Percentiles rank a stretch among this genome's conserved stretches.
Conservation (phyloP, 768 basidiomycete species). For the Kwoniella dendrophila region DNA sequence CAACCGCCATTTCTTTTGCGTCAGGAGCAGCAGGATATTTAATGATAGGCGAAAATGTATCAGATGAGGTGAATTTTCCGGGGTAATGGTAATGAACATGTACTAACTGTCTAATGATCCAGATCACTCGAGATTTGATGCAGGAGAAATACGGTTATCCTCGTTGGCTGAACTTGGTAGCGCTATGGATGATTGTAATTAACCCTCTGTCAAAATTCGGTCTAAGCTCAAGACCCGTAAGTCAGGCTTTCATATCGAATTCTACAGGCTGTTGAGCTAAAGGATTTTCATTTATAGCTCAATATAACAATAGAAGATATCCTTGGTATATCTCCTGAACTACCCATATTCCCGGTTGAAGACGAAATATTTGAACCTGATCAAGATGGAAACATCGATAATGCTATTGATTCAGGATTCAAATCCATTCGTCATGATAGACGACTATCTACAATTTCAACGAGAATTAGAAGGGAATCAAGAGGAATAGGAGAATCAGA, state of each 20-base stretch:
- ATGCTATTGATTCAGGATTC: slow-evolving; percentile 11
- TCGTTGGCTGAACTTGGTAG: slow-evolving; percentile 68
- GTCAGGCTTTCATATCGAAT: slow-evolving; percentile 39
- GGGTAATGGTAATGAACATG: not conserved
- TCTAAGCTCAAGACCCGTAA: slow-evolving; percentile 74
- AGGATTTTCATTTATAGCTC: slow-evolving; percentile 60
- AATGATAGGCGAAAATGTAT: slow-evolving; percentile 82
- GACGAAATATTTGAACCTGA: not conserved
- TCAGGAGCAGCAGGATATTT: slow-evolving; percentile 82
- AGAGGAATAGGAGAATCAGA: slow-evolving; percentile 3
- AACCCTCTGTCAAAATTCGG: slow-evolving; percentile 73
- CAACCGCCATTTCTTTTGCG: slow-evolving; percentile 64
- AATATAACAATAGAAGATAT: slow-evolving; percentile 79
- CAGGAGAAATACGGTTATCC: slow-evolving; percentile 66
- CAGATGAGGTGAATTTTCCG: slow-evolving; percentile 68
- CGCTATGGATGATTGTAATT: slow-evolving; percentile 76
- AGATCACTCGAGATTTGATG: slow-evolving; percentile 84
- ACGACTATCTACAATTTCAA: not conserved
- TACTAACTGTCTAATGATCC: not conserved
- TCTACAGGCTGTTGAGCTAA: not conserved
- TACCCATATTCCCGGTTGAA: not conserved
- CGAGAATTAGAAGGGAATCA: not conserved
- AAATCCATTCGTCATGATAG: slow-evolving; percentile 7
- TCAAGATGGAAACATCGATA: not conserved
- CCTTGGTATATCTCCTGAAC: slow-evolving; percentile 61